Evolutionary conservation across 768 basidiomycete genomes (phyloP), one percentile per base, ranked within the genome.

Genomic region (Mycena albidolilacea): DNA sequence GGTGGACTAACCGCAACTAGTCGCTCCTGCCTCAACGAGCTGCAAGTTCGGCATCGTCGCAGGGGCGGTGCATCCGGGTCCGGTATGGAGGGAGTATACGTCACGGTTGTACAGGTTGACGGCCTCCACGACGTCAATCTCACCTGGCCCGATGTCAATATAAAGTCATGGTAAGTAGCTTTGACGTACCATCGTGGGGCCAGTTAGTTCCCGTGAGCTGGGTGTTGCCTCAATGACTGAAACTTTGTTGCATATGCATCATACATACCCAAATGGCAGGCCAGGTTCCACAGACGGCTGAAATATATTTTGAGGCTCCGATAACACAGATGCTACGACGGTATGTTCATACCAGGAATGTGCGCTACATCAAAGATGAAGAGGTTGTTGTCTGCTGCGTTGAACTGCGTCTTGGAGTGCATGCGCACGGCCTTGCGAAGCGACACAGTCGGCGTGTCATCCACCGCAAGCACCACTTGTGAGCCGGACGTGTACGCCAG

Each of bases 251-350:
- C 35, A 58, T 58, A 30, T 15, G 37, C 57, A 58, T 38, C 57
- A 37, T 58, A 58, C 57, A 37, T 58, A 58, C 57, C 57, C 57
- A 58, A 38, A 58, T 58, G 57, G 57, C 57, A n/a, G 52, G 59
- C 52, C 57, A 85, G 7, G 80, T 84, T 21, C 82, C 84, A 71
- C 84, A 85, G 7, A 82, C 84, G n/a, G 77, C 66, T 58, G 57
- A 37, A 58, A 58, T 35, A 58, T 58, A 58, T 58, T 35, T 38
- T 58, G 37, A 58, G 57, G 57, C 57, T 21, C 37, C 21, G 2
- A 37, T 19, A 58, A 38, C 37, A 58, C 57, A 58, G 37, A 58
- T 58, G 57, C 57, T 58, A 58, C 35, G 37, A 58, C 30, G 57
- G 54, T 38, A 58, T 58, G 57, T 58, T 58, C 57, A 38, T 58